Conservation (phyloP, 2,329 filamentous ascomycete genomes). For the Claviceps cyperi region DNA sequence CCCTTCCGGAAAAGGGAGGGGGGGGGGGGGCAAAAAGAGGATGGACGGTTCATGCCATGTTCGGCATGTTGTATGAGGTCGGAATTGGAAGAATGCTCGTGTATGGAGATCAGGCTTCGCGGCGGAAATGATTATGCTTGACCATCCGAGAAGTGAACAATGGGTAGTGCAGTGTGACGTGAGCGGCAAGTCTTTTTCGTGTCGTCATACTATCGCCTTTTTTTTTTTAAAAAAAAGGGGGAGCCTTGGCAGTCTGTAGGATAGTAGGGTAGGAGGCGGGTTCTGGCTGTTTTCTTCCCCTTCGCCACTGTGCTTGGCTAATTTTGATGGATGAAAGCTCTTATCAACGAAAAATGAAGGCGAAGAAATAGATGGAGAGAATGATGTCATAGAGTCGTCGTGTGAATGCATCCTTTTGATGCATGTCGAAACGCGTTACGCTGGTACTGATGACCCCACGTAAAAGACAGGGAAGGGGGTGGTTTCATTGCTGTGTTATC, state of each 20-base stretch:
- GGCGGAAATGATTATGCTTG: neutral
- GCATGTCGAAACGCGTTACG: neutral
- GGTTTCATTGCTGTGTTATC: no score
- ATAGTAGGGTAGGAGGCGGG: no score
- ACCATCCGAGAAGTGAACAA: neutral
- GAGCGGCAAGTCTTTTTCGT: neutral
- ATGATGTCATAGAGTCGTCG: neutral
- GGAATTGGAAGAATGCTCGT: neutral
- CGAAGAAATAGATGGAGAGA: neutral
- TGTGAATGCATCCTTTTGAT: neutral
- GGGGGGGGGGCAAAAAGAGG: no score
- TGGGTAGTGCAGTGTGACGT: constrained; percentile 1
- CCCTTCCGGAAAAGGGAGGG: no score
- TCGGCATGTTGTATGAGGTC: neutral
- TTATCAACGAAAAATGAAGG: neutral
- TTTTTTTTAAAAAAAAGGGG: no score
- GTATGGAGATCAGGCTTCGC: neutral
- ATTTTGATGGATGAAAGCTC: neutral
- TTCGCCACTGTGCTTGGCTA: no score
- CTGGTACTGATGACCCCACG: no score
- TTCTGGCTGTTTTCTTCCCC: no score
- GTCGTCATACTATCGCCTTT: neutral
- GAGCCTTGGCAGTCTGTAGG: neutral
- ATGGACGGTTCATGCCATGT: neutral
- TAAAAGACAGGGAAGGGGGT: no score